A percentile compares a stretch with the other conserved stretches of the same genome.
Evolutionary conservation across 164 flowering plant species (phyloP).

Genomic region (Protea cynaroides): DNA sequence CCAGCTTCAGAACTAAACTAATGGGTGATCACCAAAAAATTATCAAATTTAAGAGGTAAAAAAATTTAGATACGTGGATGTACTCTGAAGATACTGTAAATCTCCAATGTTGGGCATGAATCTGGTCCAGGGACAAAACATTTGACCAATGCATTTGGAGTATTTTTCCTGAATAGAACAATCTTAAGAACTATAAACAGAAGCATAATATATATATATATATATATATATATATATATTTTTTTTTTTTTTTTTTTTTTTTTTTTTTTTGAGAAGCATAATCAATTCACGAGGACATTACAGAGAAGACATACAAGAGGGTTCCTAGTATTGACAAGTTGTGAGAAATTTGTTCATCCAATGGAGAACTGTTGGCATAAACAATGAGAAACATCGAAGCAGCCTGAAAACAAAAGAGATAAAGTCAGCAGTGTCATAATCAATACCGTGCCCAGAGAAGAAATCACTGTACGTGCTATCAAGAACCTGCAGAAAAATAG

Average conservation of each 20-base stretch:
- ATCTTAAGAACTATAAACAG: background rate
- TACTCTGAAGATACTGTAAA: background rate
- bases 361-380: constrained; percentile 40
- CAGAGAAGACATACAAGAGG: constrained; percentile 36
- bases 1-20: no score
- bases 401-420: constrained; percentile 42
- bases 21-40: no score
- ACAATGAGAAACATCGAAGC: constrained; percentile 60
- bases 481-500: no score
- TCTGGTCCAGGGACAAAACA: background rate
- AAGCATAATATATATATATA: no score
- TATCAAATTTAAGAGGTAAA: background rate
- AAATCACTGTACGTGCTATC: background rate
- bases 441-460: background rate
- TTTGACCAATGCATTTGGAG: background rate
- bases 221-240: no score
- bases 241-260: no score
- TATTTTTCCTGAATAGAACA: background rate
- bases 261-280: background rate
- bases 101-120: background rate
- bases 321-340: constrained; percentile 66
- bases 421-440: background rate
- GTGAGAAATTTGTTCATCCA: constrained; percentile 47
- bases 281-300: no score
- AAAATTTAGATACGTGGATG: background rate